A percentile compares a stretch with the other conserved stretches of the same genome.
phyloP scores from a whole-genome alignment of 495 filamentous ascomycete species.

The Xylaria sp. region DNA sequence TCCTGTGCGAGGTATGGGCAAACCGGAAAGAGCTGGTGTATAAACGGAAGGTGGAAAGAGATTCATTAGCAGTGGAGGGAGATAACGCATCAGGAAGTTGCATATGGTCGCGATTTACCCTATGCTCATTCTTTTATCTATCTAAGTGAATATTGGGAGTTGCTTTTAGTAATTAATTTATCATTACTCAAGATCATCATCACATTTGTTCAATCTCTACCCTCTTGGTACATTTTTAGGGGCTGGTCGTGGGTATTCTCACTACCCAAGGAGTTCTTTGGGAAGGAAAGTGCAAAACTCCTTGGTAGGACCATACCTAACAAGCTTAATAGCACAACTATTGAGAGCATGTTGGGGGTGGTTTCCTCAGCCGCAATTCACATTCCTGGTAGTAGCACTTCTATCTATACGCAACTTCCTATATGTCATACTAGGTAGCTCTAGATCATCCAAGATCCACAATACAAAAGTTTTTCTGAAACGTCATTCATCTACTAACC shows the following conservation, averaged over 20 bases:
- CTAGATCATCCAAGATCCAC: neutral
- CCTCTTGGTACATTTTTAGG: neutral
- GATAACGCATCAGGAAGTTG: neutral
- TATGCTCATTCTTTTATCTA: neutral
- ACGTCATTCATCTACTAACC: neutral
- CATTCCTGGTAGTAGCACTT: neutral
- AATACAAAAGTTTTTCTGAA: neutral
- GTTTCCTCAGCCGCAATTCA: neutral
- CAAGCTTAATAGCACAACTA: neutral
- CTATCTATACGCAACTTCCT: neutral
- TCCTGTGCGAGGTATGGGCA: neutral
- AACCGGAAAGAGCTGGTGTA: constrained; percentile 13
- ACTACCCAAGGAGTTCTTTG: neutral
- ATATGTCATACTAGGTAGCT: neutral
- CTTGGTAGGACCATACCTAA: too few species aligned
- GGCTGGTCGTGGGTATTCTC: neutral
- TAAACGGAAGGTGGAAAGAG: constrained; percentile 7
- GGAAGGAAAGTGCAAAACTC: neutral
- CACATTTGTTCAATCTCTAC: neutral
- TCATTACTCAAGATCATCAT: neutral
- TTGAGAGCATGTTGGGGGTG: neutral
- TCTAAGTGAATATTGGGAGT: neutral
- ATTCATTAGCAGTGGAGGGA: neutral
- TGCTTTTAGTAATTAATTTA: neutral
- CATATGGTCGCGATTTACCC: neutral